These are phyloP conservation scores for Leccinum longicurvipes DNA, from an alignment of 768 basidiomycete species.

Conservation along the genomic window DNA sequence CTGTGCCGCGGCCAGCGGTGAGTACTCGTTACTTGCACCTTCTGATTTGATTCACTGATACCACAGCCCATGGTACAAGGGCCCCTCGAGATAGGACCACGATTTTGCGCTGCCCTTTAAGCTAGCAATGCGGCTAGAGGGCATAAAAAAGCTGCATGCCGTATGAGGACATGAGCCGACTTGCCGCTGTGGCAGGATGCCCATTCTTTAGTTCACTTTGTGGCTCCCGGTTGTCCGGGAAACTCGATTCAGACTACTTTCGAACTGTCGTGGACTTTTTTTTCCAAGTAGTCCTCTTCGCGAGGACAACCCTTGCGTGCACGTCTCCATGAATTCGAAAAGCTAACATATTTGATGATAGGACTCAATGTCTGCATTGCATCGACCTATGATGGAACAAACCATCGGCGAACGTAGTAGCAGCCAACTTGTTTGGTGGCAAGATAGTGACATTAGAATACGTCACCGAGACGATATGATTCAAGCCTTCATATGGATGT, in stretches of 20 bases:
- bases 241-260: constrained; percentile 39
- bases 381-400: too few relatives aligned
- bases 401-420: too few relatives aligned
- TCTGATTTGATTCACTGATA: background rate
- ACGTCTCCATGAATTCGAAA: too few relatives aligned
- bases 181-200: background rate
- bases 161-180: constrained; percentile 16
- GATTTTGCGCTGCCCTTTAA: constrained; percentile 1
- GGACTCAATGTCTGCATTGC: too few relatives aligned
- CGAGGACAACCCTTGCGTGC: constrained; percentile 7
- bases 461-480: background rate
- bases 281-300: constrained; percentile 6
- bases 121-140: background rate
- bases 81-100: background rate
- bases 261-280: constrained; percentile 17
- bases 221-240: constrained; percentile 17
- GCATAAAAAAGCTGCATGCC: background rate
- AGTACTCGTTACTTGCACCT: background rate
- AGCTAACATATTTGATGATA: too few relatives aligned
- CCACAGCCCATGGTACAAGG: background rate
- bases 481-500: background rate
- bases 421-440: background rate
- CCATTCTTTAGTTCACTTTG: constrained; percentile 30
- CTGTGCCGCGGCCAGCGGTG: background rate
- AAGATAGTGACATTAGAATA: background rate